Evolutionary conservation across 352 stramenopile species (phyloP).

Genomic region (Phytopythium mirpurense): DNA sequence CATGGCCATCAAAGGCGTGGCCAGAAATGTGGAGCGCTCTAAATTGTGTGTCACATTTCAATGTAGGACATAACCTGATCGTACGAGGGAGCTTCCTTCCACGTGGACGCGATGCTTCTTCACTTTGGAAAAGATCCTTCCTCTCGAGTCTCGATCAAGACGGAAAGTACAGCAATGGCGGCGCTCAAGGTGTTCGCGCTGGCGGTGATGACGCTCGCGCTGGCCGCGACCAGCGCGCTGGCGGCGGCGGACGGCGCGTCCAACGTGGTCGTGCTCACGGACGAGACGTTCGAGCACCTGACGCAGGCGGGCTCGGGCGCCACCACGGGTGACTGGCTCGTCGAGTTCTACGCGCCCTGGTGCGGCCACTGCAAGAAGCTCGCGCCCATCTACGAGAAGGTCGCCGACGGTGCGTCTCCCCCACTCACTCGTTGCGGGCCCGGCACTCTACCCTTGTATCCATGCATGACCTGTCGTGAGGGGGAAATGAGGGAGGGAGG

Average conservation of each 20-base stretch:
- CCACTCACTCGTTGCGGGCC: too few relatives aligned
- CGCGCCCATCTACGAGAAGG: conserved; percentile 63
- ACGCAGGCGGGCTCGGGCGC: conserved; percentile 87
- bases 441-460: too few relatives aligned
- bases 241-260: conserved; percentile 18
- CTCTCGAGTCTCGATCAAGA: too few relatives aligned
- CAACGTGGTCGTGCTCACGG: conserved; percentile 60
- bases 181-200: conserved; percentile 2
- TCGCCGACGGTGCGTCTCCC: conserved; percentile 22
- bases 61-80: too few relatives aligned
- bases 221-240: conserved; percentile 20
- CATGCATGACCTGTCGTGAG: too few relatives aligned
- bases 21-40: too few relatives aligned
- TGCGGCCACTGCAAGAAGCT: conserved; percentile 80
- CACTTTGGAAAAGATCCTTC: neutral
- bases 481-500: too few relatives aligned
- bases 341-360: conserved; percentile 86
- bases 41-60: too few relatives aligned
- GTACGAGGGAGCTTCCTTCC: too few relatives aligned
- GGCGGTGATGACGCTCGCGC: neutral
- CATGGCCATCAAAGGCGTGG: too few relatives aligned
- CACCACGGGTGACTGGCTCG: conserved; percentile 88
- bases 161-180: neutral
- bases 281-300: conserved; percentile 84
- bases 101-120: neutral